Percentiles rank a stretch among this genome's conserved stretches.
Conservation (phyloP, 768 basidiomycete genomes). For the Leccinum obscurum region DNA sequence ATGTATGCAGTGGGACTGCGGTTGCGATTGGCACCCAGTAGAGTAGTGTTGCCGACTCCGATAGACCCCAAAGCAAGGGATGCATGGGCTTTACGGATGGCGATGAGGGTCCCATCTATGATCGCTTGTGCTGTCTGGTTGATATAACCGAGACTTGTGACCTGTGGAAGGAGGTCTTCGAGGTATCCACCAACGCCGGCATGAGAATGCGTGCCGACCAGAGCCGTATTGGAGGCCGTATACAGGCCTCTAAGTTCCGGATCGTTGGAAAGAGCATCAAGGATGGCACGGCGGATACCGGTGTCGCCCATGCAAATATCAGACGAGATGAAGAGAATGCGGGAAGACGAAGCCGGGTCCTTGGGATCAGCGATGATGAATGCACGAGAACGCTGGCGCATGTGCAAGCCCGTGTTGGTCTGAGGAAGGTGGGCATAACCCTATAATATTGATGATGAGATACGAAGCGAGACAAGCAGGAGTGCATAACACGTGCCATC, state of each 20-base stretch:
- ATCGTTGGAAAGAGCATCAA: conserved; percentile 50
- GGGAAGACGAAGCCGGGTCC: conserved; percentile 43
- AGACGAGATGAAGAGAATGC: conserved; percentile 76
- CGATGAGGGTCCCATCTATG: conserved; percentile 64
- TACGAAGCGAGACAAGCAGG: neutral
- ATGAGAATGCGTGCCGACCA: conserved; percentile 75
- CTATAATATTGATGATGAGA: conserved; percentile 30
- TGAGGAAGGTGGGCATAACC: conserved; percentile 69
- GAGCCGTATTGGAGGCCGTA: conserved; percentile 66
- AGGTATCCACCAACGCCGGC: conserved; percentile 78
- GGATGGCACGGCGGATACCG: conserved; percentile 69
- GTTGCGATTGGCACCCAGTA: conserved; percentile 70
- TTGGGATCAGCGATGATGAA: conserved; percentile 63
- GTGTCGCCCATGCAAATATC: conserved; percentile 85
- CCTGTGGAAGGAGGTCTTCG: conserved; percentile 75
- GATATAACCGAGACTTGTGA: conserved; percentile 75
- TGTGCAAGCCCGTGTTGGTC: conserved; percentile 72
- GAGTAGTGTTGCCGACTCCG: conserved; percentile 65
- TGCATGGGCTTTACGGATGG: conserved; percentile 66
- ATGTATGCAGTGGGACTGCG: conserved; percentile 75
- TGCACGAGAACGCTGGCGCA: conserved; percentile 76
- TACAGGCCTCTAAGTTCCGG: conserved; percentile 62
- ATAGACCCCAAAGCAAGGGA: conserved; percentile 61
- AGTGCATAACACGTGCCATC: conserved; percentile 51
- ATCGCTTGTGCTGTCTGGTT: conserved; percentile 72